These are phyloP conservation scores for Fusarium agapanthi DNA, from an alignment of 2,329 filamentous ascomycete genomes.

Conservation along the genomic window DNA sequence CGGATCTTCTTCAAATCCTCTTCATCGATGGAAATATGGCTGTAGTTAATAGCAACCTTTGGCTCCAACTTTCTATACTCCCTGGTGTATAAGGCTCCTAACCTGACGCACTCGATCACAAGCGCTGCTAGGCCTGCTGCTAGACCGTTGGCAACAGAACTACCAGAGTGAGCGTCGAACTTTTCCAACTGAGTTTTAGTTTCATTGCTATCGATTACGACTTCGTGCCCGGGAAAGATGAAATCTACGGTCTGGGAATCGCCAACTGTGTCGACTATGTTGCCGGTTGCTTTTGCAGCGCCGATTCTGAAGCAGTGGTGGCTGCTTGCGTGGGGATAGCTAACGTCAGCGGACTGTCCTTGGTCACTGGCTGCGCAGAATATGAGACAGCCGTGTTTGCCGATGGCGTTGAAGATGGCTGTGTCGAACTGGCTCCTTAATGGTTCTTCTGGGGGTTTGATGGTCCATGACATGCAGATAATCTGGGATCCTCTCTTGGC, in stretches of 20 bases:
- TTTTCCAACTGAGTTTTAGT: not conserved
- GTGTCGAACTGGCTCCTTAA: not conserved
- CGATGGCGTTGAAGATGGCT: not conserved
- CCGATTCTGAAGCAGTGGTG: constrained; percentile 12
- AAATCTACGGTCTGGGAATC: not conserved
- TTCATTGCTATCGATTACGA: not conserved
- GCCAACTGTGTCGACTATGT: constrained; percentile 1
- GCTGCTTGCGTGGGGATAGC: constrained; percentile 8
- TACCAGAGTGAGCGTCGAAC: not conserved
- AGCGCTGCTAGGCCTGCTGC: constrained; percentile 1
- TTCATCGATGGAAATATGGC: not conserved
- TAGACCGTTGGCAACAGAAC: constrained; percentile 5
- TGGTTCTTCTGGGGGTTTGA: not conserved
- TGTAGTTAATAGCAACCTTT: not conserved
- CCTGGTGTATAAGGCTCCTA: not conserved
- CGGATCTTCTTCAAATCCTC: not conserved
- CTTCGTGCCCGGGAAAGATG: not conserved
- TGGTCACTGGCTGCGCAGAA: not conserved
- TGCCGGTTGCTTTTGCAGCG: constrained; percentile 11
- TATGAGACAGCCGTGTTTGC: not conserved
- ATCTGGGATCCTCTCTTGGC: not conserved
- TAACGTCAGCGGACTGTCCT: constrained; percentile 1
- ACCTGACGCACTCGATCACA: not conserved
- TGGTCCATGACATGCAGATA: not conserved
- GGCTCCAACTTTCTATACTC: not conserved